Base-by-base conservation (phyloP, 768 basidiomycete species). In the Russula sp. region DNA sequence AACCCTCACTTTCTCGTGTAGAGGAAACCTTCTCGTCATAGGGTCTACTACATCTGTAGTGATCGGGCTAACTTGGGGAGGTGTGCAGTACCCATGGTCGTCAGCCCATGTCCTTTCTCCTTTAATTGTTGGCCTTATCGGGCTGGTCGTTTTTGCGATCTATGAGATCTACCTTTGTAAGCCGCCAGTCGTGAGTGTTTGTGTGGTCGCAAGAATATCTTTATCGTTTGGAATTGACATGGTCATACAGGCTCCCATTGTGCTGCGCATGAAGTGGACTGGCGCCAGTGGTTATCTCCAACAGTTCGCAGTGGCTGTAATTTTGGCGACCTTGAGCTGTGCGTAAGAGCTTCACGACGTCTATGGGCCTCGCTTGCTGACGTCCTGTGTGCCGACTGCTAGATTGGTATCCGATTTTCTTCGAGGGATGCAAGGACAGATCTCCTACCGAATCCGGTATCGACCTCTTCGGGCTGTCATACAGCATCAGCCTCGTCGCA, bases 321-420 rank as follows among this genome's bases (percentile, higher is more conserved):
- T 68, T 14, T 53, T 67, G 3, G n/a, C 69, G 13, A 65, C 65
- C 16, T 50, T 71, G n/a, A 52, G 50, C 41, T 42, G 61, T 61
- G 41, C 29, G 61, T 57, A 32, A 36, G 29, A 36, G 14, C 29
- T 36, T 74, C 32, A 25, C 20, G 1, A 14, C 18, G 39, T 41
- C 9, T 38, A 5, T 18, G n/a, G 20, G 5, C 36, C 8, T 32
- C 18, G 3, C 9, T 14, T 5, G 7, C 56, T 47, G 36, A 49
- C 32, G 7, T 29, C 41, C 10, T 20, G 29, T 38, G 16, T 41
- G 7, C 20, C 34, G 16, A 29, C 35, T 42, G 42, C 69, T n/a
- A 81, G 79, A 73, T 67, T 81, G 69, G 65, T 73, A 73, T 57
- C 73, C 70, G 0, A 69, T 75, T 45, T 77, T 72, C 56, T 73